These are phyloP conservation scores for Cicer cuneatum DNA, from an alignment of 306 rosid species.

Conservation along the genomic window DNA sequence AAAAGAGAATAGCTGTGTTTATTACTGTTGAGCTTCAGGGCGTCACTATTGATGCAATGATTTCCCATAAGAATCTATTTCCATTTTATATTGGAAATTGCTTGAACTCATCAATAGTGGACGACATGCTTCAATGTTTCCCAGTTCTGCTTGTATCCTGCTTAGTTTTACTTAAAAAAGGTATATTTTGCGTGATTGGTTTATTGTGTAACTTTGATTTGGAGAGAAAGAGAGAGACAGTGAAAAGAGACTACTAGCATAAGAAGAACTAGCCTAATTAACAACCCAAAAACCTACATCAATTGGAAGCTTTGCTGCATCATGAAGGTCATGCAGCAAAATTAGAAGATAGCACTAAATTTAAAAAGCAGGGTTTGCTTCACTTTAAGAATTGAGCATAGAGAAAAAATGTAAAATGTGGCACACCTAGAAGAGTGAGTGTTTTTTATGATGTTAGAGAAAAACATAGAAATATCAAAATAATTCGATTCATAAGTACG, in stretches of 20 bases:
- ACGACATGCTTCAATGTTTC: background rate
- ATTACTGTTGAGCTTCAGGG: background rate
- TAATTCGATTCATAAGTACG: background rate
- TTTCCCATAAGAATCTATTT: constrained; percentile 1
- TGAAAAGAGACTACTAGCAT: background rate
- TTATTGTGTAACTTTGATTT: background rate
- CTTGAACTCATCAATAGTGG: background rate
- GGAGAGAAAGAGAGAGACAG: background rate
- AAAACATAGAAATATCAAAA: background rate
- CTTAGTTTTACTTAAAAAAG: constrained; percentile 10
- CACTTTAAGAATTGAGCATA: background rate
- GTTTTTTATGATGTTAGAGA: background rate
- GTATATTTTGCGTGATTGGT: background rate
- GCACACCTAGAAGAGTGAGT: background rate
- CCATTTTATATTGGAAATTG: background rate
- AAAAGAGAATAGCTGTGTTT: background rate
- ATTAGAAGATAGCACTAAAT: background rate
- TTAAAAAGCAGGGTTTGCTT: background rate
- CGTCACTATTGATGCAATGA: constrained; percentile 8
- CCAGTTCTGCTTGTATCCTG: background rate
- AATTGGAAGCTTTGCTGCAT: background rate
- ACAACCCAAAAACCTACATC: background rate
- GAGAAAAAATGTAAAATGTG: no score
- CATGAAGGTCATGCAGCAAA: background rate
- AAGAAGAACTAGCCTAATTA: background rate